Percentiles rank a stretch among this genome's conserved stretches.
Evolutionary conservation across 2,329 filamentous ascomycete species (phyloP).

Genomic region (Colletotrichum falcatum): DNA sequence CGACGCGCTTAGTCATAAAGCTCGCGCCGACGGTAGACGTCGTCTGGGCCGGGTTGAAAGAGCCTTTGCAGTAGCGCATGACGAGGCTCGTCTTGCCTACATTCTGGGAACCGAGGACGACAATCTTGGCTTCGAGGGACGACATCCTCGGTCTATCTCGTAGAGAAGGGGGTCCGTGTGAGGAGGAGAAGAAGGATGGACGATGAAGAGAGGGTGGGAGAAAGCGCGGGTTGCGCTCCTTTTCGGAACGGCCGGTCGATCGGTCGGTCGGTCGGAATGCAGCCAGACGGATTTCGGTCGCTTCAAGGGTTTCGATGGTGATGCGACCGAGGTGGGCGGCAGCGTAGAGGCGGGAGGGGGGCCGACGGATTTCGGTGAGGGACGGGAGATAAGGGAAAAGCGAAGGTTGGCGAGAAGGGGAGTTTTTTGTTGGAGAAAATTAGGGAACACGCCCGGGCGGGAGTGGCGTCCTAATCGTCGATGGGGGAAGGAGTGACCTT

Average conservation of each 20-base stretch:
- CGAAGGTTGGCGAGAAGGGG: constrained; percentile 20
- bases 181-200: background rate
- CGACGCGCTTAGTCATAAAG: constrained; percentile 82
- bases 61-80: constrained; percentile 79
- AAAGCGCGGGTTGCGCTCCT: constrained; percentile 18
- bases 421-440: constrained; percentile 21
- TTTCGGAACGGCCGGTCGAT: constrained; percentile 6
- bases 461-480: constrained; percentile 35
- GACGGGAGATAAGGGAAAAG: background rate
- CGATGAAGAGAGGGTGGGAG: background rate
- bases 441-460: constrained; percentile 1
- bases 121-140: constrained; percentile 84
- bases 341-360: background rate
- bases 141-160: constrained; percentile 51
- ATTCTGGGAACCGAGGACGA: constrained; percentile 82
- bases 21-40: constrained; percentile 83
- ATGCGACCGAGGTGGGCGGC: constrained; percentile 14
- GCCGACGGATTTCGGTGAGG: background rate
- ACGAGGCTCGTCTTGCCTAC: constrained; percentile 85
- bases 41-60: constrained; percentile 73
- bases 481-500: background rate
- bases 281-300: background rate
- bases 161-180: background rate
- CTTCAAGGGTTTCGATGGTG: constrained; percentile 9
- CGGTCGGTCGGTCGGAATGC: background rate